These are phyloP conservation scores for Trichoderma polysporum DNA, from an alignment of 2,329 filamentous ascomycete species.

Conservation along the genomic window DNA sequence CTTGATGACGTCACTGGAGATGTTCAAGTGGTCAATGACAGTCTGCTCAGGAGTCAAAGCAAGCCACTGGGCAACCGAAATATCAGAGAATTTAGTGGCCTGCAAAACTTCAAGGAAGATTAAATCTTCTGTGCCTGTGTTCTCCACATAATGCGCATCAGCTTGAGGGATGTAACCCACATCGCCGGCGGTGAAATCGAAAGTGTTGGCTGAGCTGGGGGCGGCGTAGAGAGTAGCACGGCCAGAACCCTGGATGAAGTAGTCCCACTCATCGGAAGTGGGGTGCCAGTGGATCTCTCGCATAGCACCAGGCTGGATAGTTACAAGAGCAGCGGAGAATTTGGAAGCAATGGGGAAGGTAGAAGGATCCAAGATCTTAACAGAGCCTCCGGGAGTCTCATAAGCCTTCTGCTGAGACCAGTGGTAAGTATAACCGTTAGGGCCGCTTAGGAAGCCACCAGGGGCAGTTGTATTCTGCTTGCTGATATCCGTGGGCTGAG, in stretches of 20 bases:
- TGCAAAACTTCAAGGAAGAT: conserved; percentile 61
- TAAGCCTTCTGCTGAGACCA: conserved; percentile 52
- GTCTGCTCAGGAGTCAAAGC: conserved; percentile 58
- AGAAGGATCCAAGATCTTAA: conserved; percentile 58
- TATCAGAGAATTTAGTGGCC: conserved; percentile 51
- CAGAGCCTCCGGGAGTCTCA: conserved; percentile 53
- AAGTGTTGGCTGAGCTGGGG: conserved; percentile 50
- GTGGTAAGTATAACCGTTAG: conserved; percentile 49
- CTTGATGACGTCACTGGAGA: conserved; percentile 39
- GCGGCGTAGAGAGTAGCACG: conserved; percentile 57
- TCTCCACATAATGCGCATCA: conserved; percentile 60
- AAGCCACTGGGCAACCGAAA: conserved; percentile 59
- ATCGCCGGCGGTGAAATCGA: conserved; percentile 59
- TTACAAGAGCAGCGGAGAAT: conserved; percentile 58
- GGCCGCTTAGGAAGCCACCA: conserved; percentile 41
- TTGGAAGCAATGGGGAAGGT: conserved; percentile 57
- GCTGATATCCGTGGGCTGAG: conserved; percentile 45
- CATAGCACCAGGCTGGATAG: conserved; percentile 61
- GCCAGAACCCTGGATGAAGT: conserved; percentile 56
- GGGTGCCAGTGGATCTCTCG: conserved; percentile 66
- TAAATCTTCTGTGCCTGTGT: conserved; percentile 56
- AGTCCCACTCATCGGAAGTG: conserved; percentile 60
- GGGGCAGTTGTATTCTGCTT: conserved; percentile 49
- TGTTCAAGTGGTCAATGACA: conserved; percentile 55
- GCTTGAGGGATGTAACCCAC: conserved; percentile 55